Conservation (phyloP, 352 stramenopile species). For the Phytophthora capsici region DNA sequence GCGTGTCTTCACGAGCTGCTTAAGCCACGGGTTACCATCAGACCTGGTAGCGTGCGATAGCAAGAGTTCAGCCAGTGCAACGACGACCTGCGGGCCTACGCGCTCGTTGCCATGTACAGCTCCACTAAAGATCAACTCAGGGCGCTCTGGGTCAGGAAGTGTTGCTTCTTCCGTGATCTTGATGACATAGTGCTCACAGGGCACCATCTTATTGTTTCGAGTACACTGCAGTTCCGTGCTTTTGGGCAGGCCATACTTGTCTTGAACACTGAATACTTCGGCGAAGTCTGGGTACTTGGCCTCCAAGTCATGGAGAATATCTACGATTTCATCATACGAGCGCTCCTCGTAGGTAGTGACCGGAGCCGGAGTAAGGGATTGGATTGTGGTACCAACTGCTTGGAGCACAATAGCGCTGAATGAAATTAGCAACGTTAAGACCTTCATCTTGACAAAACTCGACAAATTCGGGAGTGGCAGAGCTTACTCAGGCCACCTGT, state of each 20-base stretch:
- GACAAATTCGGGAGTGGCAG: slow-evolving; percentile 13
- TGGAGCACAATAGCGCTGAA: neutral
- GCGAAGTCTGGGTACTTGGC: slow-evolving; percentile 66
- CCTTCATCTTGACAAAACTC: slow-evolving; percentile 18
- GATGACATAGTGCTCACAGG: slow-evolving; percentile 83
- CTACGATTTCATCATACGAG: slow-evolving; percentile 80
- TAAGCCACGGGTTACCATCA: slow-evolving; percentile 63
- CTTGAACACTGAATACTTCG: slow-evolving; percentile 83
- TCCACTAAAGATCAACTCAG: slow-evolving; percentile 95
- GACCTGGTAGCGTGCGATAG: slow-evolving; percentile 52
- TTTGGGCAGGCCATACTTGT: slow-evolving; percentile 72
- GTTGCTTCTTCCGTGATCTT: slow-evolving; percentile 84
- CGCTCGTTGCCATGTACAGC: slow-evolving; percentile 95
- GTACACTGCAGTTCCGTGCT: slow-evolving; percentile 58
- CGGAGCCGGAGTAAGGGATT: neutral
- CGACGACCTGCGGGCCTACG: slow-evolving; percentile 86
- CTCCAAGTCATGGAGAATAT: slow-evolving; percentile 58
- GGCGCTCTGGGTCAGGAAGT: slow-evolving; percentile 67
- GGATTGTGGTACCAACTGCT: slow-evolving; percentile 3
- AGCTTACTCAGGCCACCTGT: too few relatives aligned
- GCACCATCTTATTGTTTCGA: slow-evolving; percentile 39
- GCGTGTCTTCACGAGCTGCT: slow-evolving; percentile 83
- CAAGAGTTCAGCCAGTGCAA: slow-evolving; percentile 77
- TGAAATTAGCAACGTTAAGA: neutral
- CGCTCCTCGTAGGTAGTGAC: slow-evolving; percentile 51